Base-by-base conservation (phyloP, 352 stramenopile genomes). In the Phytopythium ostracodes region DNA sequence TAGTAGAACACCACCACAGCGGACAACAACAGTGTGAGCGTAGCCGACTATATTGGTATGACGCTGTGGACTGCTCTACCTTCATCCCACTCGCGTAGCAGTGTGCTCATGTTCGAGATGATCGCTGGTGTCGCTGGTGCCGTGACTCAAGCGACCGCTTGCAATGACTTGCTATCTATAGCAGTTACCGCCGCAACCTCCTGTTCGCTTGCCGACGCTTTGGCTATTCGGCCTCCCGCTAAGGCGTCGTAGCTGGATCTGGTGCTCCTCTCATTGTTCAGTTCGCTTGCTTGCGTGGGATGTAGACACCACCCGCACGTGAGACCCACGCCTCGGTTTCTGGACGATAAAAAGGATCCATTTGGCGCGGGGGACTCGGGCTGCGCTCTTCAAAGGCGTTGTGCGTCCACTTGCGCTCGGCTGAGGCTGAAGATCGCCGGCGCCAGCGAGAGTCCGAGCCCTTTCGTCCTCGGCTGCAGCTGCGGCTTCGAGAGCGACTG, bases 271-370 rank as follows among this genome's bases (percentile, higher is more conserved):
- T 2, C 12, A 6, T 2, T 3, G 33, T 10, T n/a, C n/a, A n/a
- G 10, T 10, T 33, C 31, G 49, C 3, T 22, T 71, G 75, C 51
- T 80, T 81, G 17, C 76, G 70, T 35, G 84, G 81, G 43, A 95
- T 57, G 55, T 95, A 95, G 12, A 95, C 84, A 7, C 86, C 86
- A 11, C 86, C 86, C 14, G 86, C 86, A 56, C 82, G 72, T 7
- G 86, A 95, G 22, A 91, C 77, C 86, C 86, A 95, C 0, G 67
- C 40, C 49, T 90, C 81, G 0, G 84, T 75, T 55, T 92, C 79
- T 0, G 86, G 86, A 12, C 67, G 71, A 67, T 95, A 95, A 12
- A 75, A 73, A 27, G 84, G 82, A 62, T 92, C 71, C 8, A 75
- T 40, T 49, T 81, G 56, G 17, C 86, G 80, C 9, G 77, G 64